Conservation (phyloP, 495 filamentous ascomycete genomes). For the Pseudevernia furfuracea region DNA sequence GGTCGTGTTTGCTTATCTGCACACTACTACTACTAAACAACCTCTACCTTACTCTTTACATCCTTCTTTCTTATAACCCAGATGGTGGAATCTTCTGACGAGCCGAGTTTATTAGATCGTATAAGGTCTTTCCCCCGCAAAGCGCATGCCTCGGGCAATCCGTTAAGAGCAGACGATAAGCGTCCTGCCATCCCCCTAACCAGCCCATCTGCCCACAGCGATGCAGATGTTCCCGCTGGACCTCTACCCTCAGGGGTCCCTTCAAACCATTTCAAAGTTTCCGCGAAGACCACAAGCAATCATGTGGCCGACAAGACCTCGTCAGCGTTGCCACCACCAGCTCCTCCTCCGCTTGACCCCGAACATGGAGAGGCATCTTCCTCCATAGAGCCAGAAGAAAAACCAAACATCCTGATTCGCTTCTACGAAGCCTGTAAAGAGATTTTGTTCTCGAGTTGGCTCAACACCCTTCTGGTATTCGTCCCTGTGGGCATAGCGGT, state of each 20-base stretch:
- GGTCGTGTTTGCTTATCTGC: slow-evolving; percentile 6
- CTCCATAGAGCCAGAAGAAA: slow-evolving; percentile 32
- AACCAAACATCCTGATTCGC: slow-evolving; percentile 39
- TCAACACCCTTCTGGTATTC: slow-evolving; percentile 73
- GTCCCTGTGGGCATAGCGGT: slow-evolving; percentile 71
- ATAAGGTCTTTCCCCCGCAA: slow-evolving; percentile 49
- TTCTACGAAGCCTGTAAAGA: slow-evolving; percentile 46
- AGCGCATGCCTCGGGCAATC: slow-evolving; percentile 46
- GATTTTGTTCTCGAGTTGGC: slow-evolving; percentile 59
- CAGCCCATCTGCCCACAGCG: slow-evolving; percentile 30
- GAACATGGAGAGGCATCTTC: slow-evolving; percentile 46
- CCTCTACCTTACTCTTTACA: not conserved
- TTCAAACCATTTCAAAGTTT: slow-evolving; percentile 17
- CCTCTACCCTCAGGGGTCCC: slow-evolving; percentile 16
- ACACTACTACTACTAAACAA: not conserved
- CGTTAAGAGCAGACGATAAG: slow-evolving; percentile 27
- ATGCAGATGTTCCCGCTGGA: slow-evolving; percentile 10
- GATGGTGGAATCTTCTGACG: slow-evolving; percentile 58
- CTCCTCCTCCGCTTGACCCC: slow-evolving; percentile 46
- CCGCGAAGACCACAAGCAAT: slow-evolving; percentile 29
- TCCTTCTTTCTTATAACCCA: slow-evolving; percentile 31
- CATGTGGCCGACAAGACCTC: slow-evolving; percentile 31
- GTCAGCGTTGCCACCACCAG: slow-evolving; percentile 34
- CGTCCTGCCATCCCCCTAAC: slow-evolving; percentile 29
- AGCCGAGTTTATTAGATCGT: slow-evolving; percentile 47